These are phyloP conservation scores for Xylaria castorea DNA, from an alignment of 495 filamentous ascomycete species.

Conservation along the genomic window DNA sequence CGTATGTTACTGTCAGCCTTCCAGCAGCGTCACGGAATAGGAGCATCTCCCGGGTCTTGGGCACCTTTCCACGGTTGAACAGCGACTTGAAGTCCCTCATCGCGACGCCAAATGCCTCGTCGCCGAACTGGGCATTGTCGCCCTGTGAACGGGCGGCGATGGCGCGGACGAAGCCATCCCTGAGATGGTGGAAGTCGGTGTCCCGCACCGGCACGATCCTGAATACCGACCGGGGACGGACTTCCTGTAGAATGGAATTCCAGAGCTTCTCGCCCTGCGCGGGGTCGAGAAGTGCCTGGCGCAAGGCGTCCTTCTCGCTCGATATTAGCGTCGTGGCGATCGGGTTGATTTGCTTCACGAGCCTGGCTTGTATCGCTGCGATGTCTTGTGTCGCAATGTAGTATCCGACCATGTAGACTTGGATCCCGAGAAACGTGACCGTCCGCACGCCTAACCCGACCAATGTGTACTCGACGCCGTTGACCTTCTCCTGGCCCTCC, in stretches of 20 bases:
- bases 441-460: slow-evolving; percentile 86
- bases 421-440: slow-evolving; percentile 86
- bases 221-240: slow-evolving; percentile 69
- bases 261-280: slow-evolving; percentile 72
- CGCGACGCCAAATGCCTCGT: slow-evolving; percentile 72
- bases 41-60: slow-evolving; percentile 75
- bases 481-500: slow-evolving; percentile 39
- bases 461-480: slow-evolving; percentile 76
- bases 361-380: slow-evolving; percentile 53
- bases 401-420: slow-evolving; percentile 93
- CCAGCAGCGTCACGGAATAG: slow-evolving; percentile 73
- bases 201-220: slow-evolving; percentile 84
- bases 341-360: slow-evolving; percentile 61
- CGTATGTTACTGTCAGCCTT: slow-evolving; percentile 70
- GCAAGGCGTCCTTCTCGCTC: slow-evolving; percentile 75
- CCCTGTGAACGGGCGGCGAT: slow-evolving; percentile 73
- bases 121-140: slow-evolving; percentile 59
- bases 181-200: slow-evolving; percentile 89
- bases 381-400: slow-evolving; percentile 87
- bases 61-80: slow-evolving; percentile 77
- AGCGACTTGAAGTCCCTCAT: slow-evolving; percentile 77
- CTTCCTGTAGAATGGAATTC: slow-evolving; percentile 69
- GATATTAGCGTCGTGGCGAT: slow-evolving; percentile 83
- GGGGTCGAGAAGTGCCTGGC: slow-evolving; percentile 70
- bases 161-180: slow-evolving; percentile 87